Base-by-base conservation (phyloP, 495 filamentous ascomycete genomes). In the Haplographium delicatum region DNA sequence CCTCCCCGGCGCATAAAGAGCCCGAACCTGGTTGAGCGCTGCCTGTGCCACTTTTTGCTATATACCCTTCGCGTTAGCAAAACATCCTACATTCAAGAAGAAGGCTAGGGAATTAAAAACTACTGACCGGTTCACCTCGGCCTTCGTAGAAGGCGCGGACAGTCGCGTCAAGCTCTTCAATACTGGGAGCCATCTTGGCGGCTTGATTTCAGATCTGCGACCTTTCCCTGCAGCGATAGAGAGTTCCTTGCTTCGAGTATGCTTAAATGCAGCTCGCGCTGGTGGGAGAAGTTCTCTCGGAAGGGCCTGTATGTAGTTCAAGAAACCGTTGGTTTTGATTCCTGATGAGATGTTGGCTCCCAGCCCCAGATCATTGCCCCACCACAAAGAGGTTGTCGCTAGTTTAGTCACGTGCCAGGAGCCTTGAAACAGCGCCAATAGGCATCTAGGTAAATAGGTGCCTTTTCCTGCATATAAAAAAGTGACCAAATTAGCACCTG, bases 1-100 rank as follows among this genome's bases (percentile, higher is more conserved):
- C 39, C 20, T 44, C 42, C 44, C 15, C 15, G 44, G 37, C 44
- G 51, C 47, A 44, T 28, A 41, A 30, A 33, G 10, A 13, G 24
- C 51, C 71, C 79, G 63, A 76, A 91, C 91, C 77, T 96, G 94
- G 66, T 96, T 97, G 57, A 99, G 71, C 28, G 88, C 84, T 54
- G 88, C 83, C 66, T 97, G 89, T 54, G 93, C 94, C 78, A 88
- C 85, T 73, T 95, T 95, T 94, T 96, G 93, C 90, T 97, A 71
- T 38, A 64, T 38, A 57, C 53, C 47, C 35, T 31, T 56, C 42
- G 50, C 43, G 47, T 56, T 43, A 57, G 51, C 25, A 37, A 18
- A 45, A 25, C 24, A 44, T 47, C 9, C 9, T 31, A 28, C 20
- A 27, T 39, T 20, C 16, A 9, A 45, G 35, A 38, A 25, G 10